Evolutionary conservation across 345 rosid species (phyloP).

Genomic region (Eucalyptus sideroxylon): DNA sequence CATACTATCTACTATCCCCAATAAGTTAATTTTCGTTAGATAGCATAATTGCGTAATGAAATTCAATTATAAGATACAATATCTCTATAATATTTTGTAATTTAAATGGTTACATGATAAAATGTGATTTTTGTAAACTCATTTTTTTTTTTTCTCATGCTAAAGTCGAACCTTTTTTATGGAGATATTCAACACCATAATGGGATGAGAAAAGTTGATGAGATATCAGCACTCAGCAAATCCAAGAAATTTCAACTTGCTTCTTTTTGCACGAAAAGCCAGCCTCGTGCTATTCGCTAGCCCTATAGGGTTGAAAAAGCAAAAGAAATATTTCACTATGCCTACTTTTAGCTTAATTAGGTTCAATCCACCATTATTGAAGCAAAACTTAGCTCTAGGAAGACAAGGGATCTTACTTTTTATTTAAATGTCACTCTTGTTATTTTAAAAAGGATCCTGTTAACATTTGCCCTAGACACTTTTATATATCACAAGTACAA

Average conservation of each 20-base stretch:
- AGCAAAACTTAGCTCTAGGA: background rate
- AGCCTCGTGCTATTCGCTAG: background rate
- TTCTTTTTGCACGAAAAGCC: background rate
- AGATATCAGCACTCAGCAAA: background rate
- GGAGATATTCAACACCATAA: no score
- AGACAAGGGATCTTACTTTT: background rate
- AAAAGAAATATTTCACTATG: background rate
- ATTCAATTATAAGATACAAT: background rate
- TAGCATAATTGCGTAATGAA: background rate
- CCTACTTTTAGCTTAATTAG: background rate
- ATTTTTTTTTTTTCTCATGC: background rate
- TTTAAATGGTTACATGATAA: background rate
- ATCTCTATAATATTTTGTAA: background rate
- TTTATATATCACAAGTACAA: background rate
- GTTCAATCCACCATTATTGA: background rate
- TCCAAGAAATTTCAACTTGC: background rate
- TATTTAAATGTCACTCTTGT: background rate
- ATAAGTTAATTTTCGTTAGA: background rate
- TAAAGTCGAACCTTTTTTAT: no score
- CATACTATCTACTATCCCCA: slow-evolving; percentile 66
- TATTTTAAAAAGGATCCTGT: background rate
- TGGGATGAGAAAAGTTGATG: background rate
- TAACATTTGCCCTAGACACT: background rate
- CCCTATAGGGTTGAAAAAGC: background rate
- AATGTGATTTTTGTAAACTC: background rate